A percentile compares a stretch with the other conserved stretches of the same genome.
These are phyloP conservation scores for Avena eriantha DNA, from an alignment of 176 grass and related monocot genomes.

Conservation along the genomic window DNA sequence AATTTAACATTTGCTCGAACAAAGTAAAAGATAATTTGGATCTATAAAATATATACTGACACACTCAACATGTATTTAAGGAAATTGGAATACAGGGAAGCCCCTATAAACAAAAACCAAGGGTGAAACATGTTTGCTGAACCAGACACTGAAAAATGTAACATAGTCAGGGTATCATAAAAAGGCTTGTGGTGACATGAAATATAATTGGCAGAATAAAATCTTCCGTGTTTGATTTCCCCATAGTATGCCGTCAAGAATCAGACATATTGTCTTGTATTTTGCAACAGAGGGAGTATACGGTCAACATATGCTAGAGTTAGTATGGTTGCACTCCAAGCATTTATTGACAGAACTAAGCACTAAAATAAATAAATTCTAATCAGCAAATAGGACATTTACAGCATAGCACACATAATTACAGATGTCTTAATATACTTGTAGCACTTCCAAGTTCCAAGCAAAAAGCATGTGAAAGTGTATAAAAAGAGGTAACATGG, in stretches of 20 bases:
- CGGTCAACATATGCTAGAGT: background rate
- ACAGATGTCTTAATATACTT: background rate
- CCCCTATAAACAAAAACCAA: conserved; percentile 6
- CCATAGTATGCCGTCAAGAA: background rate
- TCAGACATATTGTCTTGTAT: background rate
- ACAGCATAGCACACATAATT: background rate
- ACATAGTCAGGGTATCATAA: background rate
- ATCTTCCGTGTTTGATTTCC: background rate
- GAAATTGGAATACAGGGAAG: background rate
- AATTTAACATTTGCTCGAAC: background rate
- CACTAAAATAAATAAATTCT: background rate
- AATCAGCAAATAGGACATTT: conserved; percentile 6
- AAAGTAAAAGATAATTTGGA: background rate
- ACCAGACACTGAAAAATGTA: conserved; percentile 13
- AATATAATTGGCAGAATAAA: background rate
- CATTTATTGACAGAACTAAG: background rate
- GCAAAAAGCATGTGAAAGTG: background rate
- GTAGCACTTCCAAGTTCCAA: background rate
- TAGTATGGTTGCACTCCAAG: background rate
- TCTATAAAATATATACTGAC: background rate
- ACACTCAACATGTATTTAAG: background rate
- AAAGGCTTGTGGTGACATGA: background rate
- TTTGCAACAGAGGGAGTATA: background rate
- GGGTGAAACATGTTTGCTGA: conserved; percentile 12
- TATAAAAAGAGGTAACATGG: background rate